A percentile compares a stretch with the other conserved stretches of the same genome.
These are phyloP conservation scores for Chrysanthemum makinoi DNA, from an alignment of 129 eudicot genomes.

Conservation along the genomic window DNA sequence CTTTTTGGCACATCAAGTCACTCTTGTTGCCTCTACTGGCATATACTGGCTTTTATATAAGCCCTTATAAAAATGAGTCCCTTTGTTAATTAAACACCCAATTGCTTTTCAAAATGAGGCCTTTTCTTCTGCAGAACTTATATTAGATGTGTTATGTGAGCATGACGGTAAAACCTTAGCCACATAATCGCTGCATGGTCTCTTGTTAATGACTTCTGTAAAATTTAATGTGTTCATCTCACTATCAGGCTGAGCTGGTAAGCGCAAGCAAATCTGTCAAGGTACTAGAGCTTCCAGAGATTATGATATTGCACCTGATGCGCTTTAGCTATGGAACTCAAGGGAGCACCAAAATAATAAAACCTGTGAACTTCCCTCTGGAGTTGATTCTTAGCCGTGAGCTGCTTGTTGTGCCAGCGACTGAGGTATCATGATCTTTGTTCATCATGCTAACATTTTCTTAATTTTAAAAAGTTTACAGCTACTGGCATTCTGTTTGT, in stretches of 20 bases:
- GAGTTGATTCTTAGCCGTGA: constrained; percentile 57
- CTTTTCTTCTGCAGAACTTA: not conserved
- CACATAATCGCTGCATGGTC: not conserved
- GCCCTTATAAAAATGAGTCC: not conserved
- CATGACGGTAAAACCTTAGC: not conserved
- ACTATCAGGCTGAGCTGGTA: constrained; percentile 70
- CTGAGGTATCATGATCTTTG: constrained; percentile 47
- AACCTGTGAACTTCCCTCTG: constrained; percentile 69
- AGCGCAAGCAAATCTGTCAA: constrained; percentile 82
- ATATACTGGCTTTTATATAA: constrained; percentile 6
- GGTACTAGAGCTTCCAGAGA: constrained; percentile 65
- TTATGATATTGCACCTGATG: constrained; percentile 80
- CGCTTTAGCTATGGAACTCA: constrained; percentile 81
- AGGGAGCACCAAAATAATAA: constrained; percentile 76
- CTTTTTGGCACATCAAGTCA: not conserved
- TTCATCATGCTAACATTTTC: not conserved
- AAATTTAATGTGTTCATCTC: not conserved
- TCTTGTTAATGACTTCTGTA: not conserved
- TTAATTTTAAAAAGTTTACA: not conserved
- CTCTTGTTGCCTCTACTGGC: constrained; percentile 15
- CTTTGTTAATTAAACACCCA: constrained; percentile 1
- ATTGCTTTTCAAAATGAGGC: constrained; percentile 14
- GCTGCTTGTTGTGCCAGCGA: constrained; percentile 51
- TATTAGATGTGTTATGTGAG: constrained; percentile 5
- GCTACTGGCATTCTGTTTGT: not conserved